Conservation (phyloP, 768 basidiomycete species). For the Auriculariales sp. region DNA sequence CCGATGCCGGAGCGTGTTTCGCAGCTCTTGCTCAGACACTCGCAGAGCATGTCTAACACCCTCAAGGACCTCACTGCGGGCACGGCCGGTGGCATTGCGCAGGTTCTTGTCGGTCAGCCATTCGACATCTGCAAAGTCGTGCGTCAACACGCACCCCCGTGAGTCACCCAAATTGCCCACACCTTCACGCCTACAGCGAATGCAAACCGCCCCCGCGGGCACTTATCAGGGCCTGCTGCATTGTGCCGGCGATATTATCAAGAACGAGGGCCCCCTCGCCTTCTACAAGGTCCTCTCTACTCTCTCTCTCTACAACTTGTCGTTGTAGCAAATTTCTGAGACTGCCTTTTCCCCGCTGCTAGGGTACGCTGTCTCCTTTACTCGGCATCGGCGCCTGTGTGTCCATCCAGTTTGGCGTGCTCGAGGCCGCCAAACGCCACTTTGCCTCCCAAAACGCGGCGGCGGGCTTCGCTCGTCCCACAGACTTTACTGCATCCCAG, state of each 20-base stretch:
- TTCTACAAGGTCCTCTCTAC: slow-evolving; percentile 70
- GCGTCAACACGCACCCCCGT: slow-evolving; percentile 18
- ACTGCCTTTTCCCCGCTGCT: background rate
- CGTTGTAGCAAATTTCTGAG: background rate
- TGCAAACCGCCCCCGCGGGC: slow-evolving; percentile 86
- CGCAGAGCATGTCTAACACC: slow-evolving; percentile 48
- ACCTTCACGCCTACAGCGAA: slow-evolving; percentile 37
- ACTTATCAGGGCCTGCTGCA: slow-evolving; percentile 81
- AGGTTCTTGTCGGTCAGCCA: slow-evolving; percentile 85
- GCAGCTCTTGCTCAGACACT: no score
- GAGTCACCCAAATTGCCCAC: slow-evolving; percentile 3
- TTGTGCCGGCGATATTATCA: slow-evolving; percentile 81
- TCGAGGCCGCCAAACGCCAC: slow-evolving; percentile 73
- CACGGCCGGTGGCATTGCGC: slow-evolving; percentile 81
- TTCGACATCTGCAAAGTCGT: slow-evolving; percentile 98
- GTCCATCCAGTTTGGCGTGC: slow-evolving; percentile 87
- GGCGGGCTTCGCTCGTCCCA: slow-evolving; percentile 39
- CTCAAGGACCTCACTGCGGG: slow-evolving; percentile 81
- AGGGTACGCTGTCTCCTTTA: slow-evolving; percentile 86
- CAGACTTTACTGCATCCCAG: slow-evolving; percentile 39
- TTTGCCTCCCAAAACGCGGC: slow-evolving; percentile 51
- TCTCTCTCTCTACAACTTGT: background rate
- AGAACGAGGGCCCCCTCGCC: slow-evolving; percentile 80
- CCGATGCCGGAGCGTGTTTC: no score
- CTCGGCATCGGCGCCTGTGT: slow-evolving; percentile 90